Base-by-base conservation (phyloP, 78 protist species). In the Mantamonas sphyraenae region DNA sequence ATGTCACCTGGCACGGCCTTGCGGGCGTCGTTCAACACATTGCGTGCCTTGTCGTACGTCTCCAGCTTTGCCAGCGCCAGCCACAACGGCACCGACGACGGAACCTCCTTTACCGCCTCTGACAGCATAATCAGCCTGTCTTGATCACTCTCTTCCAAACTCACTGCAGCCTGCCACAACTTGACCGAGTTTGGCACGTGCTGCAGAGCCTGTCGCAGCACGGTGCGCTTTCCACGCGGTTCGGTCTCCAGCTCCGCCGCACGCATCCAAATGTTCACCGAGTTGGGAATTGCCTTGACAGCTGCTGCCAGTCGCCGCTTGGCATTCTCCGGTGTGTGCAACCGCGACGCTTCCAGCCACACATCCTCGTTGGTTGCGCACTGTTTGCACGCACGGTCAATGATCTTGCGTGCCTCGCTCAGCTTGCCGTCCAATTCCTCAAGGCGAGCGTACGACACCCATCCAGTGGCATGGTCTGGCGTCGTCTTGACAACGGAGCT, bases 151-250 rank as follows among this genome's bases (percentile, higher is more conserved):
- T 85, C 89, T 50, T 86, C 88, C 2, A 90, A 66, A 67, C 93
- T 94, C 33, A 94, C 77, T 1, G 98, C 96, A 2, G 89, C 96
- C 79, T 86, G 83, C 98, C 96, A 94, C 33, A 94, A 73, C 51
- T 67, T 64, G 39, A 86, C 93, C 3, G 94, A 88, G 59, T 85
- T 77, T 4, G 96, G 94, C 28, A 87, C 82, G 38, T 51, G 59
- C 69, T 87, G 90, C 0, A 92, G 76, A 26, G 93, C 92, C 45
- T 89, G 85, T 31, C 95, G 62, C 26, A 92, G 38, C 17, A 93
- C 95, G 65, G 68, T 51, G 28, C 73, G 64, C 55, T 85, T 87
- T 34, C 64, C 68, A 37, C 73, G 45, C 14, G n/a, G 5, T 30
- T 89, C 90, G 38, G 58, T 8, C 77, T 95, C 97, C 26, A 93